Percentiles rank a stretch among this genome's conserved stretches.
phyloP scores from a whole-genome alignment of 495 filamentous ascomycete genomes.

The Hypoxylon rickii region DNA sequence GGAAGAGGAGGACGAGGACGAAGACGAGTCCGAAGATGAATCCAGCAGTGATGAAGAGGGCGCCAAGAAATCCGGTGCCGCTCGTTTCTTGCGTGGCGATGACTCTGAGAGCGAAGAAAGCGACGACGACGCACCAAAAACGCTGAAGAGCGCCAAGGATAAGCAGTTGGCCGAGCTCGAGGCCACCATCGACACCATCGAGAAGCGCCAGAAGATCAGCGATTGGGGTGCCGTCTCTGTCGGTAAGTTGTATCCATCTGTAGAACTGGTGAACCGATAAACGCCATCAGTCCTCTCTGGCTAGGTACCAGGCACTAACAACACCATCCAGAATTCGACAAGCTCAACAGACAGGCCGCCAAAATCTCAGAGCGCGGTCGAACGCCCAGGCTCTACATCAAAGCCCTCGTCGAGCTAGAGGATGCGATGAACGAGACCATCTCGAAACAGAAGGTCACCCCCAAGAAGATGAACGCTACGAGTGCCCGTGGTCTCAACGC shows the following conservation, averaged over 20 bases:
- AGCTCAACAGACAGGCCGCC: slow-evolving; percentile 86
- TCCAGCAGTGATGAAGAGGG: slow-evolving; percentile 68
- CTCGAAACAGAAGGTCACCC: slow-evolving; percentile 90
- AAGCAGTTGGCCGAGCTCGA: slow-evolving; percentile 95
- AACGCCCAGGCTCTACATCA: slow-evolving; percentile 87
- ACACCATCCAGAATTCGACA: slow-evolving; percentile 80
- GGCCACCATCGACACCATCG: slow-evolving; percentile 81
- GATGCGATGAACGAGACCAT: slow-evolving; percentile 93
- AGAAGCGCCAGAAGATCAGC: slow-evolving; percentile 95
- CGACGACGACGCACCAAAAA: slow-evolving; percentile 79
- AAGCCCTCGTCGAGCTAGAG: slow-evolving; percentile 90
- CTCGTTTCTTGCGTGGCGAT: slow-evolving; percentile 77
- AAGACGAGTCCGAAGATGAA: slow-evolving; percentile 63
- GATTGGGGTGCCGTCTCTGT: slow-evolving; percentile 93
- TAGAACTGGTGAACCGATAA: too few species aligned
- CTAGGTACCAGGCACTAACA: too few species aligned
- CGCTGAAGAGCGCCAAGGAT: slow-evolving; percentile 95
- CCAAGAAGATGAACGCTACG: slow-evolving; percentile 98
- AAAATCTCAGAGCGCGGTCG: slow-evolving; percentile 77
- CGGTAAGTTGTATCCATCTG: slow-evolving; percentile 59
- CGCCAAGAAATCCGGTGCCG: slow-evolving; percentile 65
- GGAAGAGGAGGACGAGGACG: slow-evolving; percentile 51
- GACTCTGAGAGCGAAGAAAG: slow-evolving; percentile 79
- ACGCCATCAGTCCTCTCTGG: too few species aligned
- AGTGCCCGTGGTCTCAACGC: slow-evolving; percentile 93